Percentiles rank a stretch among this genome's conserved stretches.
phyloP scores from a whole-genome alignment of 345 rosid genomes.

The Lepidium aucheri region DNA sequence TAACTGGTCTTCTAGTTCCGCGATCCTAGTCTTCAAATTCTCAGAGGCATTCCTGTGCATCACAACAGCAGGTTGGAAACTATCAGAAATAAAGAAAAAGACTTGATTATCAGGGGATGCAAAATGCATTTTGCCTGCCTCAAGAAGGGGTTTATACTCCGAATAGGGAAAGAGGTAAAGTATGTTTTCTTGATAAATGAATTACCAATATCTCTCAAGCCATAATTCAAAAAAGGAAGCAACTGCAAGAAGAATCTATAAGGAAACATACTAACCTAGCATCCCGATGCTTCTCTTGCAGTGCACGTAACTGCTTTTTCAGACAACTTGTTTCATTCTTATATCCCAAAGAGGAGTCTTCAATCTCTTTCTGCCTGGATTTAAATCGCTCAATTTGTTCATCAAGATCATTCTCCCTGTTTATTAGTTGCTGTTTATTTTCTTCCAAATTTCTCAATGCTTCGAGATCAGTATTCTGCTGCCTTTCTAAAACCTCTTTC shows the following conservation, averaged over 20 bases:
- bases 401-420: constrained; percentile 65
- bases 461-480: constrained; percentile 85
- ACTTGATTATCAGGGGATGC: background rate
- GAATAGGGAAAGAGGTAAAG: background rate
- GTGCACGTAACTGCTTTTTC: constrained; percentile 52
- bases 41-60: constrained; percentile 55
- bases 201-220: constrained; percentile 2
- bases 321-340: constrained; percentile 52
- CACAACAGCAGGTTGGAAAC: constrained; percentile 5
- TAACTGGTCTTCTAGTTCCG: constrained; percentile 72
- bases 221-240: constrained; percentile 9
- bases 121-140: background rate
- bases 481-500: constrained; percentile 91
- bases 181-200: background rate
- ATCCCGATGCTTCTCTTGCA: constrained; percentile 72
- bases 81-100: background rate
- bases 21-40: constrained; percentile 64
- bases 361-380: constrained; percentile 49
- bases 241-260: background rate
- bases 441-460: constrained; percentile 87
- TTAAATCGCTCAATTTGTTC: constrained; percentile 74
- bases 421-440: constrained; percentile 80
- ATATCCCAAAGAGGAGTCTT: constrained; percentile 49
- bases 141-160: background rate
- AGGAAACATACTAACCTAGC: constrained; percentile 47